Conservation (phyloP, 2,329 filamentous ascomycete species). For the Paracoccidioides lutzii region DNA sequence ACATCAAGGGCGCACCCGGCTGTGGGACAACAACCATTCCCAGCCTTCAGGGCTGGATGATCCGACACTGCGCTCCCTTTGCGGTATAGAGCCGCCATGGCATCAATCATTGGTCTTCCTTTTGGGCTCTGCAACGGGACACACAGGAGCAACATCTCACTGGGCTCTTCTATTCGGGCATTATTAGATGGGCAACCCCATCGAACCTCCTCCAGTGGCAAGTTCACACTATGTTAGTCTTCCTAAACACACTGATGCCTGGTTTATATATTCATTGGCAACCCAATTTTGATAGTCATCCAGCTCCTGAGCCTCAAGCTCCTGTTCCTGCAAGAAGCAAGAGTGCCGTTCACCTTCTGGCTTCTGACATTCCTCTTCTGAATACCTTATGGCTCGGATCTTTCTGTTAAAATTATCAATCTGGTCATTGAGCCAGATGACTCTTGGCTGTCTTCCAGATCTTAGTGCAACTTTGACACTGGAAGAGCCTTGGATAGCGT, state of each 20-base stretch:
- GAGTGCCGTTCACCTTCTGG: not conserved
- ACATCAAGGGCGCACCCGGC: not conserved
- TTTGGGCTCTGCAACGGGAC: slow-evolving; percentile 4
- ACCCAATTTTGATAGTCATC: not conserved
- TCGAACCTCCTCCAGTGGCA: slow-evolving; percentile 5
- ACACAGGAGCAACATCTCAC: slow-evolving; percentile 1
- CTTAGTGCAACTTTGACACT: not conserved
- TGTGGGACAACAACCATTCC: not conserved
- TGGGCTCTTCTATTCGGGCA: slow-evolving; percentile 4
- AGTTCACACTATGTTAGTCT: slow-evolving; percentile 1
- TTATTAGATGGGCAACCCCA: slow-evolving; percentile 4
- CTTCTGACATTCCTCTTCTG: not conserved
- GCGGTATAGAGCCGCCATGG: slow-evolving; percentile 2
- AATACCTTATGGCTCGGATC: not conserved
- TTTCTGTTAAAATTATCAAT: not conserved
- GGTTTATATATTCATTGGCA: not conserved
- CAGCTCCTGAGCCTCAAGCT: not conserved
- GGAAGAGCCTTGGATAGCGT: not conserved
- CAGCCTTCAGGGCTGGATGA: not conserved
- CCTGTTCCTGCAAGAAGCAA: not conserved
- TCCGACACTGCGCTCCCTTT: slow-evolving; percentile 2
- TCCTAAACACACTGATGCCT: not conserved
- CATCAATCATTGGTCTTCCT: slow-evolving; percentile 2
- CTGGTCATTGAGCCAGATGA: not conserved
- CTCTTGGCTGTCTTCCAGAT: slow-evolving; percentile 1